A percentile compares a stretch with the other conserved stretches of the same genome.
Conservation (phyloP, 805 yeast species). For the Saturnispora silvae region DNA sequence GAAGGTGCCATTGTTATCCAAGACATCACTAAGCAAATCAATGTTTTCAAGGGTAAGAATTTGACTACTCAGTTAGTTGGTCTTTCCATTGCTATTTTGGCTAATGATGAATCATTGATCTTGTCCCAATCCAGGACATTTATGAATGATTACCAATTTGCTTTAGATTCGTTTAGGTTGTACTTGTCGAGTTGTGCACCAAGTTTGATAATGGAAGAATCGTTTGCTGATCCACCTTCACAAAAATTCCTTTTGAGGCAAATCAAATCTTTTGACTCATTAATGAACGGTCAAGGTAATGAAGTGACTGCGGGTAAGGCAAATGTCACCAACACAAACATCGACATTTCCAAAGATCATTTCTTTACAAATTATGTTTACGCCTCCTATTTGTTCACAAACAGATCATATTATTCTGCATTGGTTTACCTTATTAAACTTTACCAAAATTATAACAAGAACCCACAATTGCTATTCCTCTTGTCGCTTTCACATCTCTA, state of each 20-base stretch:
- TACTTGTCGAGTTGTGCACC: slow-evolving; percentile 46
- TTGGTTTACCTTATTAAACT: slow-evolving; percentile 67
- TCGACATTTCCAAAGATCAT: slow-evolving; percentile 43
- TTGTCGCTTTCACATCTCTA: slow-evolving; percentile 78
- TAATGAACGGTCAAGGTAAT: slow-evolving; percentile 29
- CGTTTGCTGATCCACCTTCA: slow-evolving; percentile 64
- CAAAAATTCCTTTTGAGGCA: slow-evolving; percentile 88
- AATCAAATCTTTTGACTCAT: slow-evolving; percentile 76
- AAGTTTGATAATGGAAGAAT: slow-evolving; percentile 14
- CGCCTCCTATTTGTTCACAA: slow-evolving; percentile 69
- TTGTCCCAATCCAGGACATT: slow-evolving; percentile 52
- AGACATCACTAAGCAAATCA: slow-evolving; percentile 66
- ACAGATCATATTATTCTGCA: slow-evolving; percentile 75
- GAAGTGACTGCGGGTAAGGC: slow-evolving; percentile 67
- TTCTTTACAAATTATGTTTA: slow-evolving; percentile 56
- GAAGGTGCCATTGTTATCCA: slow-evolving; percentile 61
- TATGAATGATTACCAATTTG: slow-evolving; percentile 63
- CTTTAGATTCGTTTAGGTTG: slow-evolving; percentile 53
- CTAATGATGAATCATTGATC: slow-evolving; percentile 42
- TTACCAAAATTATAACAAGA: slow-evolving; percentile 54
- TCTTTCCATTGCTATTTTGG: slow-evolving; percentile 40
- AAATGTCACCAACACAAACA: slow-evolving; percentile 46
- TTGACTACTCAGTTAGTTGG: slow-evolving; percentile 54
- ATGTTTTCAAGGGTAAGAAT: slow-evolving; percentile 60
- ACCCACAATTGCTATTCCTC: slow-evolving; percentile 68